A percentile compares a stretch with the other conserved stretches of the same genome.
Evolutionary conservation across 768 basidiomycete genomes (phyloP).

Genomic region (Phanerodontia chrysosporium): DNA sequence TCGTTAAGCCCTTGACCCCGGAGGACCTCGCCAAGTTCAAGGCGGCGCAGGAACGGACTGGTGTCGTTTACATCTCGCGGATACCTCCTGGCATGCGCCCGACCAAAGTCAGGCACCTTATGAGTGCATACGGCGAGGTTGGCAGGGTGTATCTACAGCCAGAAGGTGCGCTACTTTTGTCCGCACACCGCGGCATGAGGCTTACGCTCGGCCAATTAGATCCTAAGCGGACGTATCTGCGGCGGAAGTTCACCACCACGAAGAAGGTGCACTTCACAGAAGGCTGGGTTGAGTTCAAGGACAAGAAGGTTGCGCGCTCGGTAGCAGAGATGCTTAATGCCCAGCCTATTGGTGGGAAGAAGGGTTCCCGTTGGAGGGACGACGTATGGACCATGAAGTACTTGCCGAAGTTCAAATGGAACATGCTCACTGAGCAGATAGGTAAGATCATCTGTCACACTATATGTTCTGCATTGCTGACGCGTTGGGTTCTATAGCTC

Average conservation of each 20-base stretch:
- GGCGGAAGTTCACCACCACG: constrained; percentile 76
- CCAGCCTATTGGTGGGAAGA: constrained; percentile 91
- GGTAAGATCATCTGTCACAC: constrained; percentile 50
- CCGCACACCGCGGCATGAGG: neutral
- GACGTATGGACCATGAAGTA: constrained; percentile 99
- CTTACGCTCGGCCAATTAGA: constrained; percentile 40
- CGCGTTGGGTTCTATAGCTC: constrained; percentile 47
- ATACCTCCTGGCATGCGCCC: constrained; percentile 99
- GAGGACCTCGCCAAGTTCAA: constrained; percentile 76
- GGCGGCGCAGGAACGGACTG: constrained; percentile 68
- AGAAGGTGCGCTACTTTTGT: constrained; percentile 57
- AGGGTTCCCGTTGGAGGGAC: constrained; percentile 86
- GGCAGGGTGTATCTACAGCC: constrained; percentile 91
- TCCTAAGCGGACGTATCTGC: constrained; percentile 80
- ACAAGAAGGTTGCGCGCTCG: constrained; percentile 85
- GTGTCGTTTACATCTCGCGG: constrained; percentile 91
- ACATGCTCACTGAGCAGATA: constrained; percentile 97
- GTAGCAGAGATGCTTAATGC: constrained; percentile 97
- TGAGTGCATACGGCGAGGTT: constrained; percentile 85
- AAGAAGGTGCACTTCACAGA: constrained; percentile 89
- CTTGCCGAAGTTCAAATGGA: constrained; percentile 96
- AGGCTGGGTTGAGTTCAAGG: constrained; percentile 98
- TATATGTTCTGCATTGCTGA: neutral
- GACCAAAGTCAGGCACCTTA: constrained; percentile 89
- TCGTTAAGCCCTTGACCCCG: constrained; percentile 67